Evolutionary conservation across 2,329 filamentous ascomycete species (phyloP).

Genomic region (Alternaria ventricosa): DNA sequence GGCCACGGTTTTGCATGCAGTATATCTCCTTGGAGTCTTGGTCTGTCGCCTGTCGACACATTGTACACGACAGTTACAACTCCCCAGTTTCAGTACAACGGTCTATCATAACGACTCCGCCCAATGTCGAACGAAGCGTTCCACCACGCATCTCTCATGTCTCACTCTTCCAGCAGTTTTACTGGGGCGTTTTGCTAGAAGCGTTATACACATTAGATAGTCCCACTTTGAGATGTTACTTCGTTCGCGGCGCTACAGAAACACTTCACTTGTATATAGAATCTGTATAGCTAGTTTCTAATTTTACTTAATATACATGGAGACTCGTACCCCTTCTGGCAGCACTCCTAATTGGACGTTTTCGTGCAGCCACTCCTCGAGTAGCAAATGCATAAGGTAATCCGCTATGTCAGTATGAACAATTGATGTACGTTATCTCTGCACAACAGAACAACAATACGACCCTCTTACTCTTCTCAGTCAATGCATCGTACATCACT

Average conservation of each 20-base stretch:
- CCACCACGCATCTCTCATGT: neutral
- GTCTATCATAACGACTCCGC: neutral
- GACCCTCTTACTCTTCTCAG: neutral
- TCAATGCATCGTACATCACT: neutral
- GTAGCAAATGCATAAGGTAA: neutral
- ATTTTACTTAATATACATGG: neutral
- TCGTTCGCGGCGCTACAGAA: neutral
- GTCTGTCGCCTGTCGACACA: neutral
- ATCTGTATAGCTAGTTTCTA: neutral
- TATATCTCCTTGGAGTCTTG: neutral
- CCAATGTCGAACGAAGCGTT: neutral
- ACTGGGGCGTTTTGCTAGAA: neutral
- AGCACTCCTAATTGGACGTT: neutral
- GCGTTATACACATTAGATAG: neutral
- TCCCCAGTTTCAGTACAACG: neutral
- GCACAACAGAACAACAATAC: neutral
- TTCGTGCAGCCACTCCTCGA: neutral
- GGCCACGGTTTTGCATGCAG: neutral
- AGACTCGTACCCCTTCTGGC: accelerated
- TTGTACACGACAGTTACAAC: neutral
- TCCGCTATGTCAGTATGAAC: neutral
- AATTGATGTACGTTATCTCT: neutral
- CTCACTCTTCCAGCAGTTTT: neutral
- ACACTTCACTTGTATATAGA: neutral
- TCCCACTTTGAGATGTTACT: neutral